These are phyloP conservation scores for Closterium sp. DNA, from an alignment of 139 green algal genomes.

Conservation along the genomic window DNA sequence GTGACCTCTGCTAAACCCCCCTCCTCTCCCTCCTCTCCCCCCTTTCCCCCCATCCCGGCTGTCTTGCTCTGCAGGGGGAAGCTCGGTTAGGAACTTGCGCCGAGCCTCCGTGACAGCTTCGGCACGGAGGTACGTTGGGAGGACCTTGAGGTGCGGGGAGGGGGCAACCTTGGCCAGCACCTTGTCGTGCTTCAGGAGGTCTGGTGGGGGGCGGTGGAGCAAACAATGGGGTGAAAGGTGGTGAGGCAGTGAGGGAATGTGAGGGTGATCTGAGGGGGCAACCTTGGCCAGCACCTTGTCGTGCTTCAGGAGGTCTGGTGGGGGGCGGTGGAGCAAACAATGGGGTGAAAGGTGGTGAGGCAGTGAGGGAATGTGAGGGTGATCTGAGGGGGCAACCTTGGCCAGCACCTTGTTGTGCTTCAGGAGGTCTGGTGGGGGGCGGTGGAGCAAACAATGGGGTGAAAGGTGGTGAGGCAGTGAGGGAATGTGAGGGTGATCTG, in stretches of 20 bases:
- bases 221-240: not conserved
- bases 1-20: not conserved
- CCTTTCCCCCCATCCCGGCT: not conserved
- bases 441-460: no score
- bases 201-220: constrained; percentile 2
- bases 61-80: not conserved
- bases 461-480: no score
- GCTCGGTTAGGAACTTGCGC: not conserved
- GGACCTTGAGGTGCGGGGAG: constrained; percentile 70
- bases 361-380: no score
- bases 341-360: no score
- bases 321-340: no score
- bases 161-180: constrained; percentile 59
- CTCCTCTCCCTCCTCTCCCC: not conserved
- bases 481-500: no score
- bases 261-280: no score
- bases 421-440: constrained; percentile 63
- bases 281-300: no score
- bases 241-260: no score
- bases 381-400: constrained; percentile 47
- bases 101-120: not conserved
- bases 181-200: constrained; percentile 83
- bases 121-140: constrained; percentile 36
- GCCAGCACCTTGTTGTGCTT: constrained; percentile 77
- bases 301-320: no score